Conservation (phyloP, 495 filamentous ascomycete species). For the Pseudoneurospora amorphoporcata region DNA sequence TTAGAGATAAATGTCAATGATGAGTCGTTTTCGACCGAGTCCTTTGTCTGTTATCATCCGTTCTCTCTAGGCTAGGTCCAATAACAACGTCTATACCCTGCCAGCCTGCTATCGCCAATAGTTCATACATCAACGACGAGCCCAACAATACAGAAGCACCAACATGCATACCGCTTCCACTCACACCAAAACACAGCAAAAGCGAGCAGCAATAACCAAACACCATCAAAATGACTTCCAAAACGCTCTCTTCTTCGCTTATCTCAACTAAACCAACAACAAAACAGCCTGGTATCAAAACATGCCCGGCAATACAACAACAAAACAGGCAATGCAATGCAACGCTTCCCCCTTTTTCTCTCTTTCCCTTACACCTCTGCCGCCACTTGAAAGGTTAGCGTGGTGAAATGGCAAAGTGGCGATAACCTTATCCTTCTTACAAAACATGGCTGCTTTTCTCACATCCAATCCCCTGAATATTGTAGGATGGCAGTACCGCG, state of each 20-base stretch:
- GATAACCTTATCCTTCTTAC: no score
- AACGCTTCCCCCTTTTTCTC: neutral
- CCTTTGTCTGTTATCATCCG: no score
- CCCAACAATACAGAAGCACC: neutral
- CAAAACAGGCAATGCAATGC: neutral
- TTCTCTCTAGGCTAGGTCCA: neutral
- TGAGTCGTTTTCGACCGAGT: no score
- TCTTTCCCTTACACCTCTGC: neutral
- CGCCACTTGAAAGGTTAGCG: no score
- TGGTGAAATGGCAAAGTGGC: no score
- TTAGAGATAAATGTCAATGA: no score
- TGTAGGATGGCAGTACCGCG: no score
- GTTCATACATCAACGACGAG: neutral
- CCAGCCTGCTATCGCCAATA: no score
- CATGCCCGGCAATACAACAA: neutral
- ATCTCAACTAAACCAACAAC: neutral
- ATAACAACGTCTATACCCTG: neutral
- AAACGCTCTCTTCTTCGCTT: neutral
- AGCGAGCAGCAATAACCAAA: neutral
- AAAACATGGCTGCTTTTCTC: no score
- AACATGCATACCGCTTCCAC: neutral
- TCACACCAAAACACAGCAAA: neutral
- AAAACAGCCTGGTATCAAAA: neutral
- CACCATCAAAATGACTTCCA: neutral
- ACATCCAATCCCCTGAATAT: no score